phyloP scores from a whole-genome alignment of 768 basidiomycete genomes.

The Pleurotus giganteus region DNA sequence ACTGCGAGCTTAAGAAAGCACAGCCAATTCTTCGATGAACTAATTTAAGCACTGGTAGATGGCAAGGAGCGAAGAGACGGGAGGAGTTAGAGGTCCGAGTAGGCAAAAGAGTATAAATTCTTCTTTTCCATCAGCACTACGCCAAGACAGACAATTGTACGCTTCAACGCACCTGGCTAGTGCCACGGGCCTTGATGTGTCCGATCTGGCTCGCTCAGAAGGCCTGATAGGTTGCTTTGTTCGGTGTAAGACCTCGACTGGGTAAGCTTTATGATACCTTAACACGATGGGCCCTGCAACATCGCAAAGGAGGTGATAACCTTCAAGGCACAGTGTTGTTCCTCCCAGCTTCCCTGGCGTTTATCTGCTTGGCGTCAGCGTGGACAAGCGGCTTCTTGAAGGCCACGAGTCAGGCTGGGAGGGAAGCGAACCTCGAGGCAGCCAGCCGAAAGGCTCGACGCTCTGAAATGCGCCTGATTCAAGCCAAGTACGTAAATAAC shows the following conservation, averaged over 20 bases:
- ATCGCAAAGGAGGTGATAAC: neutral
- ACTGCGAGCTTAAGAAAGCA: neutral
- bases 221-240: neutral
- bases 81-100: too few species aligned
- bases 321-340: neutral
- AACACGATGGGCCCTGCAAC: too few species aligned
- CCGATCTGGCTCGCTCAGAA: neutral
- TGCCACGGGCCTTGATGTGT: neutral
- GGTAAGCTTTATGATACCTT: neutral
- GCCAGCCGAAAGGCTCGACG: too few species aligned
- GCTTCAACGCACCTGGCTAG: neutral
- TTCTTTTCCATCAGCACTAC: neutral
- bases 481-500: too few species aligned
- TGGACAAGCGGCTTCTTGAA: neutral
- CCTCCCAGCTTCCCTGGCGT: neutral
- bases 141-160: neutral
- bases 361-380: neutral
- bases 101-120: neutral
- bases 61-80: neutral
- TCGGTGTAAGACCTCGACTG: neutral
- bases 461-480: too few species aligned
- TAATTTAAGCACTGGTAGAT: neutral
- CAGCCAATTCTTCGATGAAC: too few species aligned
- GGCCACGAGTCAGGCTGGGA: neutral
- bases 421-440: neutral